phyloP scores from a whole-genome alignment of 2,329 filamentous ascomycete genomes.

The Aspergillus japonicus region DNA sequence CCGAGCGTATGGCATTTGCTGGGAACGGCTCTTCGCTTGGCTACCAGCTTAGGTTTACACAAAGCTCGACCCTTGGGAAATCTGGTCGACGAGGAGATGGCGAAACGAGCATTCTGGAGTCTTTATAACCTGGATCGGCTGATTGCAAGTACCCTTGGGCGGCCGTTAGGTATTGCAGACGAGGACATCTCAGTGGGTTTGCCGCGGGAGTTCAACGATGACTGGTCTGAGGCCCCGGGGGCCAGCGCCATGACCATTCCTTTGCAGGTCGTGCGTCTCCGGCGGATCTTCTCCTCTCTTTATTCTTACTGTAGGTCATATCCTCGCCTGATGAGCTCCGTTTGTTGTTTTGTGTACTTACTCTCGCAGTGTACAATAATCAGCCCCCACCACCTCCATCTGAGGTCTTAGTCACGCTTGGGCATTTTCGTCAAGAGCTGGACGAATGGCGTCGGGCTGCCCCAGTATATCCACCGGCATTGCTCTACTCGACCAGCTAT shows the following conservation, averaged over 20 bases:
- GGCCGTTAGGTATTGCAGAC: constrained; percentile 43
- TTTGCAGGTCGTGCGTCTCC: constrained; percentile 36
- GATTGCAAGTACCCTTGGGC: constrained; percentile 40
- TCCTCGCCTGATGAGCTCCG: not conserved
- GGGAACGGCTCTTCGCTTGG: constrained; percentile 38
- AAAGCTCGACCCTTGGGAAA: constrained; percentile 30
- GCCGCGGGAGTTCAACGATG: constrained; percentile 41
- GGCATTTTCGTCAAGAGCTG: constrained; percentile 37
- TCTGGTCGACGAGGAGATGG: constrained; percentile 39
- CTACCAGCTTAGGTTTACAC: constrained; percentile 40
- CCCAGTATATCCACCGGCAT: constrained; percentile 36
- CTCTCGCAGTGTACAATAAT: constrained; percentile 35
- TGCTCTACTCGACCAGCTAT: constrained; percentile 43
- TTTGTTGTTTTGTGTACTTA: constrained; percentile 5
- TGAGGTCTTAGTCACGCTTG: constrained; percentile 28
- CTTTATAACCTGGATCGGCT: constrained; percentile 46
- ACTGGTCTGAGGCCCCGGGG: constrained; percentile 37
- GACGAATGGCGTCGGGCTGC: constrained; percentile 40
- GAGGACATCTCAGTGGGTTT: constrained; percentile 43
- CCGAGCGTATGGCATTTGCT: constrained; percentile 43
- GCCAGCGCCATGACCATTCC: constrained; percentile 41
- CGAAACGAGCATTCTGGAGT: constrained; percentile 46
- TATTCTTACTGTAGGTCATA: constrained; percentile 37
- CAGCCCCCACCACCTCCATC: constrained; percentile 29
- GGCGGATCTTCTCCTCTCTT: constrained; percentile 40